Base-by-base conservation (phyloP, 164 flowering plant genomes). In the Magnolia sinica region DNA sequence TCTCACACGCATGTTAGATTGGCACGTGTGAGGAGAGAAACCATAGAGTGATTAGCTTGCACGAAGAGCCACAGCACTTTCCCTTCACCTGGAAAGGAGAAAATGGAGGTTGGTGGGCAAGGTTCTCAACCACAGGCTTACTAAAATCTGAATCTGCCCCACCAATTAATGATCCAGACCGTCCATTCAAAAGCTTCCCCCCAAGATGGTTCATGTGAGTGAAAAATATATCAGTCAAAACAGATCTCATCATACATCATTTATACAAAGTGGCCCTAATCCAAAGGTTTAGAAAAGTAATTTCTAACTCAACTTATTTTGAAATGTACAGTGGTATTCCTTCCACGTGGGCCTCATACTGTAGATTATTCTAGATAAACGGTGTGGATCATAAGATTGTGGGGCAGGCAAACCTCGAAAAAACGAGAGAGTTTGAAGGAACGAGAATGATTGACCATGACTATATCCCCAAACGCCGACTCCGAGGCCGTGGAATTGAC, bases 401-500 rank as follows among this genome's bases (percentile, higher is more conserved):
- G 61, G 19, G 13, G 2, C 61, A 11, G 61, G 61, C 61, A 11
- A 11, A 55, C 61, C 61, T 55, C 16, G 61, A 55, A 11, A 55
- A 55, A 55, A 11, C 11, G 18, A 16, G 29, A 14, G 75, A 29
- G 74, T 8, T 20, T 1, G 18, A 24, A 16, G 74, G 50, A 24
- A 16, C 68, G 23, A 49, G 24, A 4, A 22, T 9, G 11, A 23
- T 74, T 74, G 1, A 2, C 22, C 19, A 52, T 14, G n/a, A 29
- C 52, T 68, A 37, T 66, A 7, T 18, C 61, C 61, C 16, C 2
- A 55, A 16, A 55, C 61, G 9, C 14, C 13, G 29, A 27, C 69
- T 27, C 19, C 63, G 66, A 76, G 52, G 85, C 78, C 85, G 83
- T 76, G 27, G 82, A 67, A 74, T 84, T 86, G 88, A 83, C 85